phyloP scores from a whole-genome alignment of 345 rosid genomes.

The Geranium rotundifolium region DNA sequence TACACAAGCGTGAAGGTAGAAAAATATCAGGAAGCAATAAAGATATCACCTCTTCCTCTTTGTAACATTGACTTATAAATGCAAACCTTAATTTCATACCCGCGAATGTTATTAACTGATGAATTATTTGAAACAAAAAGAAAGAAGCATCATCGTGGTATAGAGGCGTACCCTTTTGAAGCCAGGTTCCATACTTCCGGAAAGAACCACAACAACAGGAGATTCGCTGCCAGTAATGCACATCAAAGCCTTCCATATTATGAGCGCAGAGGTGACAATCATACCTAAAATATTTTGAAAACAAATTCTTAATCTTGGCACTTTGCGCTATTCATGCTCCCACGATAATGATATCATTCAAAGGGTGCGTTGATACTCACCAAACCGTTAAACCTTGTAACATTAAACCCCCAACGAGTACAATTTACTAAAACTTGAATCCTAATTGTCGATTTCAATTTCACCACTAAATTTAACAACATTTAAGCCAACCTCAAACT shows the following conservation, averaged over 20 bases:
- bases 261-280: slow-evolving; percentile 92
- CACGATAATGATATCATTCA: not conserved
- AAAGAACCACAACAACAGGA: slow-evolving; percentile 95
- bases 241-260: slow-evolving; percentile 94
- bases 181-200: slow-evolving; percentile 99
- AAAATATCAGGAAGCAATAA: not conserved
- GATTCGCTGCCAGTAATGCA: slow-evolving; percentile 97
- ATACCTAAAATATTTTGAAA: slow-evolving; percentile 38
- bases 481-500: not conserved
- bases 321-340: not conserved
- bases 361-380: not conserved
- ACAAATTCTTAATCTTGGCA: slow-evolving; percentile 2
- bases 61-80: not conserved
- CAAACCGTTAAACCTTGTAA: not conserved
- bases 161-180: slow-evolving; percentile 65
- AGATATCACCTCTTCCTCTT: not conserved
- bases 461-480: not conserved
- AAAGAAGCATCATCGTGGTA: not conserved
- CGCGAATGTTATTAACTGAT: not conserved
- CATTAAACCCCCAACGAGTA: not conserved
- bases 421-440: too few species aligned
- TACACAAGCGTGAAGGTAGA: not conserved
- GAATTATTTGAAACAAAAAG: not conserved
- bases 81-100: not conserved
- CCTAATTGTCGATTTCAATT: not conserved